Percentiles rank a stretch among this genome's conserved stretches.
phyloP scores from a whole-genome alignment of 768 basidiomycete species.

The Russula emetica region DNA sequence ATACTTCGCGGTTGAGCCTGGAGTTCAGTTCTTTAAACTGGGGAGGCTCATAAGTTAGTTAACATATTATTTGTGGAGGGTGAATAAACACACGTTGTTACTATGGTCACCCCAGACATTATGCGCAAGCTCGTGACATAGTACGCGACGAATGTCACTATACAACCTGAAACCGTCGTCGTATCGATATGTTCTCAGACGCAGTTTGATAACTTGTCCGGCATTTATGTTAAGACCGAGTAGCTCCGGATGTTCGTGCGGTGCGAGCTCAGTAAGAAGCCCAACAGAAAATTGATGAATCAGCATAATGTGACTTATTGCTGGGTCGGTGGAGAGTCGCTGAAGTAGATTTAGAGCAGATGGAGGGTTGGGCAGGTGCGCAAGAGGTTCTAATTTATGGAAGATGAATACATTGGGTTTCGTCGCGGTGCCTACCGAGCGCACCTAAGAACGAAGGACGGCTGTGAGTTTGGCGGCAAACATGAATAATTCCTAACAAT shows the following conservation, averaged over 20 bases:
- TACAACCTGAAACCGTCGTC: too few species aligned
- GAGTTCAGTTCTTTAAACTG: slow-evolving; percentile 81
- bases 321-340: slow-evolving; percentile 64
- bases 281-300: slow-evolving; percentile 55
- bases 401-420: slow-evolving; percentile 49
- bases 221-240: slow-evolving; percentile 64
- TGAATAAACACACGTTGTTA: slow-evolving; percentile 51
- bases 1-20: slow-evolving; percentile 65
- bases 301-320: slow-evolving; percentile 56
- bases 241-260: slow-evolving; percentile 65
- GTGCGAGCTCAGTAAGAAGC: slow-evolving; percentile 70
- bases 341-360: slow-evolving; percentile 42
- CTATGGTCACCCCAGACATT: slow-evolving; percentile 71
- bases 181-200: too few species aligned
- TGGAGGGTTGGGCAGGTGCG: slow-evolving; percentile 60
- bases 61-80: background rate
- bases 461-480: background rate
- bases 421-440: slow-evolving; percentile 46
- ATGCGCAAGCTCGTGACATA: slow-evolving; percentile 39
- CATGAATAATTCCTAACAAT: too few species aligned
- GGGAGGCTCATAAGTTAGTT: too few species aligned
- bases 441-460: slow-evolving; percentile 48
- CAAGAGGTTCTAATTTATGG: slow-evolving; percentile 57
- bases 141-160: too few species aligned
- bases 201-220: slow-evolving; percentile 44